Evolutionary conservation across 768 basidiomycete genomes (phyloP), one percentile per base, ranked within the genome.

Genomic region (Postia placenta): DNA sequence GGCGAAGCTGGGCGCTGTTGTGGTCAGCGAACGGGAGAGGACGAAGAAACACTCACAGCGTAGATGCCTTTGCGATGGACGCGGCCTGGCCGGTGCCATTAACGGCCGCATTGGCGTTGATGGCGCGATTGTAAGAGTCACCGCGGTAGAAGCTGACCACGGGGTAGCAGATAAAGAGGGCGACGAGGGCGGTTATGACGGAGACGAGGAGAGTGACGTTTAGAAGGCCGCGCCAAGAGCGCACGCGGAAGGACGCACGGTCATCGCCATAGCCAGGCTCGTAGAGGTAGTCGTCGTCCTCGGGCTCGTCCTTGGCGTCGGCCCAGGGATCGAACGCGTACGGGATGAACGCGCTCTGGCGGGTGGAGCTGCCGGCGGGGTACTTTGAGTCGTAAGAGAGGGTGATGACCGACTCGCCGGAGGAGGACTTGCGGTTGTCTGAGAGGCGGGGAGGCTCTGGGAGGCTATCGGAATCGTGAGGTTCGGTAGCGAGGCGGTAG

Each of bases 91-190:
- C 84, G 22, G 77, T 85, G 2, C 65, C 68, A 64, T 91, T 92
- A 55, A 86, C 78, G 25, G 69, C 68, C 4, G 80, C 74, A 56
- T 86, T 88, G 9, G 83, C 76, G 45, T 79, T 77, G 46, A 85
- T 80, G 4, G 72, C 70, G 30, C 59, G 42, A 47, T 72, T 73
- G 36, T 64, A 61, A 1, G 62, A 57, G 22, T 65, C 60, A 45
- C 73, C 60, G 2, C 64, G 57, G 60, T 76, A 77, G 50, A 77
- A 85, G 50, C 56, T 69, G 56, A 81, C 61, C 56, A 95, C 78
- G 2, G 94, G 93, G 62, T 89, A 94, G 36, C 83, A 80, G 44
- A 89, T 79, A 65, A 95, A 96, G 6, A 96, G 76, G 30, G 67
- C 66, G 47, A 96, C 65, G 50, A 96, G 67, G 4, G 71, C 78